Conservation (phyloP, 2,329 filamentous ascomycete genomes). For the Aulographum hederae region DNA sequence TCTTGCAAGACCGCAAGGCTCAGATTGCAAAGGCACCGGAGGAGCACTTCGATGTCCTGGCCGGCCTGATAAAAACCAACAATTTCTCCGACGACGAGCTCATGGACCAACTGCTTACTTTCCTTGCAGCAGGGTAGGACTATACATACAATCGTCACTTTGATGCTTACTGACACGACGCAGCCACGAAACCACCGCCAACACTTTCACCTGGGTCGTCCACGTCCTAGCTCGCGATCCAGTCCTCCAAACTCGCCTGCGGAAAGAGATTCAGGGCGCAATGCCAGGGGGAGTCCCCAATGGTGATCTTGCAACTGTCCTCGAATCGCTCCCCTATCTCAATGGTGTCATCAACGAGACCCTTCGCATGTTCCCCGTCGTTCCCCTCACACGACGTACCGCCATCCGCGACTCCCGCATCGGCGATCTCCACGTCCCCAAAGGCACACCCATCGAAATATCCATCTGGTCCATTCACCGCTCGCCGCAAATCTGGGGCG, state of each 20-base stretch:
- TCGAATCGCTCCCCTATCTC: conserved; percentile 63
- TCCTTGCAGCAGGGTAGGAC: conserved; percentile 33
- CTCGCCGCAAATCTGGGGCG: conserved; percentile 52
- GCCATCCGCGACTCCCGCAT: conserved; percentile 47
- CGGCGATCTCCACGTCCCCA: conserved; percentile 45
- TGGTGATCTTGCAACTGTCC: conserved; percentile 31
- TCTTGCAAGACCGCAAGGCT: conserved; percentile 29
- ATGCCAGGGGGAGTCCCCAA: conserved; percentile 23
- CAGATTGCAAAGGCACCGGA: conserved; percentile 16
- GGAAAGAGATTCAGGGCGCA: conserved; percentile 28
- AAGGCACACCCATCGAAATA: conserved; percentile 51
- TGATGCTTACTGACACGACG: neutral
- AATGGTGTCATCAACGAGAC: conserved; percentile 64
- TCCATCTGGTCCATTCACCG: conserved; percentile 51
- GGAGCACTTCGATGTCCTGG: conserved; percentile 22
- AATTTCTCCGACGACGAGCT: conserved; percentile 34
- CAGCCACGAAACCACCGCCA: conserved; percentile 36
- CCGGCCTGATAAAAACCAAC: conserved; percentile 31
- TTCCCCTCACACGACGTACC: conserved; percentile 51
- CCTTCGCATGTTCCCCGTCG: conserved; percentile 54
- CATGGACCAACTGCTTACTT: conserved; percentile 36
- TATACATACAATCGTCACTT: neutral
- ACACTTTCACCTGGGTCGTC: conserved; percentile 33
- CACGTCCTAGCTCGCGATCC: conserved; percentile 33
- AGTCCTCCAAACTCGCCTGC: conserved; percentile 27